Base-by-base conservation (phyloP, 73 alveolate species). In the Uronychia binucleata region DNA sequence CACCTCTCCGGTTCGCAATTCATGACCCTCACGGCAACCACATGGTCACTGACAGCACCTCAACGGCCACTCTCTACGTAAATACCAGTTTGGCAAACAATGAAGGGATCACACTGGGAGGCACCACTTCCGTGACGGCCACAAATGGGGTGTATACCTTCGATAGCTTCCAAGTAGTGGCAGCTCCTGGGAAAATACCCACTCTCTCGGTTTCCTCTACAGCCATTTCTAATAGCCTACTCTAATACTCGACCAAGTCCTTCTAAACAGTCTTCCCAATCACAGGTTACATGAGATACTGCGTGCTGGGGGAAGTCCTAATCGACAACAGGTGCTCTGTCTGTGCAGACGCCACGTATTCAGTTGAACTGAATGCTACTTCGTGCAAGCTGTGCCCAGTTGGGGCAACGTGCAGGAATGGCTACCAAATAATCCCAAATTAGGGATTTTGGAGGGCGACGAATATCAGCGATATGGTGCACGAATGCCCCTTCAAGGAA, bases 401-500 rank as follows among this genome's bases (percentile, higher is more conserved):
- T n/a, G 86, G 86, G 28, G 93, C 91, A 60, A 28, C 28, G 1
- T 87, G 93, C 35, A 13, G n/a, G 26, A 91, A 91, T 19, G 85
- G 83, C 28, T 34, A 19, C 32, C 11, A 31, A 19, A 26, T 87
- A 32, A 31, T 26, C 1, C 30, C 81, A 1, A 1, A 75, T 14
- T 34, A 27, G 0, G 93, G 93, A 0, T 86, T 79, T 59, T 86
- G 93, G 90, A 81, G 91, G 60, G 59, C 46, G 34, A 28, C 58
- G 13, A 33, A 86, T 30, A 26, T 28, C 26, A 82, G 81, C 57
- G 88, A 82, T 33, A 27, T 32, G 0, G 29, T 90, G 33, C 8
- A 79, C 31, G 78, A 77, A 74, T 87, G 94, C 28, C 86, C 86
- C 26, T 26, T 34, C 34, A 46, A 27, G 30, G 87, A 74, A 0